These are phyloP conservation scores for Ceratobasidium sp. DNA, from an alignment of 1,284 basidiomycete species.

Conservation along the genomic window DNA sequence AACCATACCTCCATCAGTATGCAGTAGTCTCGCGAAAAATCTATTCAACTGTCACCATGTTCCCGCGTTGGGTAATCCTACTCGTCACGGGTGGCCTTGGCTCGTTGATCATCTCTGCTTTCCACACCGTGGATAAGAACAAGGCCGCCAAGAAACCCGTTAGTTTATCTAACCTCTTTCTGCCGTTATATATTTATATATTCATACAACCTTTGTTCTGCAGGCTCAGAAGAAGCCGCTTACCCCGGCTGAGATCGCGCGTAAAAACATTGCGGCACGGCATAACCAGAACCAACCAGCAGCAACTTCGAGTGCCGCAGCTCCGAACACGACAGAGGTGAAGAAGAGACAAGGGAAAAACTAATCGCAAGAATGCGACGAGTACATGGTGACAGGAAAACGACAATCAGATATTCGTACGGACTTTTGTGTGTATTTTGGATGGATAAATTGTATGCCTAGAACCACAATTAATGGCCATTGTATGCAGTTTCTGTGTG, in stretches of 20 bases:
- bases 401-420: neutral
- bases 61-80: slow-evolving; percentile 69
- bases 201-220: neutral
- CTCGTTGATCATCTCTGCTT: slow-evolving; percentile 48
- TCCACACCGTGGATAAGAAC: neutral
- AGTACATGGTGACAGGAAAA: neutral
- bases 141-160: slow-evolving; percentile 3
- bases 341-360: slow-evolving; percentile 27
- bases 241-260: slow-evolving; percentile 14
- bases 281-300: neutral
- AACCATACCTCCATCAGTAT: slow-evolving; percentile 69
- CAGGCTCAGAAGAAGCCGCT: slow-evolving; percentile 5
- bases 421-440: slow-evolving; percentile 16
- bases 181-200: neutral
- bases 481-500: neutral
- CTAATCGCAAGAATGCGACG: neutral
- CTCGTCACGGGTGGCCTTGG: slow-evolving; percentile 64
- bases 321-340: neutral
- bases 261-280: neutral
- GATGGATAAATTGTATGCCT: slow-evolving; percentile 18
- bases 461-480: neutral
- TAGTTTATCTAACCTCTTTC: neutral
- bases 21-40: slow-evolving; percentile 58
- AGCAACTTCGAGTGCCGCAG: slow-evolving; percentile 1
- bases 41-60: slow-evolving; percentile 58